Evolutionary conservation across 331 rosid genomes (phyloP).

Genomic region (Stylosanthes scabra): DNA sequence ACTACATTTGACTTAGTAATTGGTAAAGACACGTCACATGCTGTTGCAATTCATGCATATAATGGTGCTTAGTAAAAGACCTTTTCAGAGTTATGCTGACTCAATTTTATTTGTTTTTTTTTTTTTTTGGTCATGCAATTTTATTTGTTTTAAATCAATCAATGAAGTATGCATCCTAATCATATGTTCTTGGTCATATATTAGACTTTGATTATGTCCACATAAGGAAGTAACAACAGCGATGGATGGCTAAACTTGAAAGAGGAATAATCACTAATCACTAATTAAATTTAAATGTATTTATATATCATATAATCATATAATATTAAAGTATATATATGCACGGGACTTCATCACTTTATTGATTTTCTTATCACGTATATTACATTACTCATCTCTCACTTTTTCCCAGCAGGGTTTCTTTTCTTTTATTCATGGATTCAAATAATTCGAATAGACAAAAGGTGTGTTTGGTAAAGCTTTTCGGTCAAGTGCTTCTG

Average conservation of each 20-base stretch:
- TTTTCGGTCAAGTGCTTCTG: too few relatives aligned
- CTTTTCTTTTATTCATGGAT: too few relatives aligned
- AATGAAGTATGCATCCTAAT: not conserved
- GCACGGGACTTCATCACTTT: too few relatives aligned
- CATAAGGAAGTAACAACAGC: not conserved
- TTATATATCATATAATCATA: too few relatives aligned
- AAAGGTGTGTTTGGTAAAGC: too few relatives aligned
- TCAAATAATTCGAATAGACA: too few relatives aligned
- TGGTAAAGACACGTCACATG: not conserved
- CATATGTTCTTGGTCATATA: not conserved
- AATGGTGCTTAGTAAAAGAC: not conserved
- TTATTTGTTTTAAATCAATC: not conserved
- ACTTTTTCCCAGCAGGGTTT: too few relatives aligned
- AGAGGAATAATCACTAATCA: not conserved
- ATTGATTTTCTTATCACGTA: too few relatives aligned
- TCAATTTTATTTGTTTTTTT: not conserved
- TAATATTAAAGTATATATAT: too few relatives aligned
- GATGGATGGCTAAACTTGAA: not conserved
- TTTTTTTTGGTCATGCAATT: too few relatives aligned
- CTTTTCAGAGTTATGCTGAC: not conserved
- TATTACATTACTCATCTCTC: too few relatives aligned
- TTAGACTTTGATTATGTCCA: constrained; percentile 27
- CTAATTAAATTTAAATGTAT: not conserved
- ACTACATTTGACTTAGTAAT: constrained; percentile 14
- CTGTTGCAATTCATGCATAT: not conserved